Evolutionary conservation across 371 early-diverging fungal species (phyloP), one percentile per base, ranked within the genome.

Genomic region (Zopfochytrium polystomum): DNA sequence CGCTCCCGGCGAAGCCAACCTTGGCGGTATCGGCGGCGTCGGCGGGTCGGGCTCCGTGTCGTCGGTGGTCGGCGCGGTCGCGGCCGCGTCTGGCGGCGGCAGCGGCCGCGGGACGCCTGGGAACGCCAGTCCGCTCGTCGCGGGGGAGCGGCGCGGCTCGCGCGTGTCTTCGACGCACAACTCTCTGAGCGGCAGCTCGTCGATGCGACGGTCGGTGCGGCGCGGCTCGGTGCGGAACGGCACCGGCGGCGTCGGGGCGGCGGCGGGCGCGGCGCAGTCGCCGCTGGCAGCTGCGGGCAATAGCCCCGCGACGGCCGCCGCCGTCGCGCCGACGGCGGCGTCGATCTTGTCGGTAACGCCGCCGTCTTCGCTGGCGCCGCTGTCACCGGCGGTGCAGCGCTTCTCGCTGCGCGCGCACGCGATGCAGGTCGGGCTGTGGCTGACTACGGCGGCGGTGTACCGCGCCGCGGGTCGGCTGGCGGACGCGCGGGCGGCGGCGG

Each of bases 391-490:
- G 53, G 22, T 52, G 34, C 58, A 52, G 45, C 59, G 58, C 9
- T 71, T 73, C 43, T 65, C 68, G 9, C 70, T 74, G 62, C 52
- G 71, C 1, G 50, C 63, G 20, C 64, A 67, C 48, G 74, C 75
- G 43, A 49, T 76, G 33, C 68, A 73, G 48, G 63, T 79, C 23
- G 60, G 55, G 23, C 35, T 79, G 3, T 76, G 77, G 75, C 62
- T 74, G 11, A 64, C 71, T 6, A 65, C 74, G 1, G 60, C 77
- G 1, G 18, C 66, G 7, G 45, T 79, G 26, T 75, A 76, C 59
- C 62, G 75, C 6, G 57, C 45, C 35, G 25, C 72, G 34, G 69
- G 54, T 1, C 34, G 46, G 6, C 72, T 72, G 38, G 68, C 62
- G 4, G 64, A 72, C 30, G 75, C 79, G 3, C 43, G 52, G 5